phyloP scores from a whole-genome alignment of 345 rosid genomes.

The Gossypium sturtianum region DNA sequence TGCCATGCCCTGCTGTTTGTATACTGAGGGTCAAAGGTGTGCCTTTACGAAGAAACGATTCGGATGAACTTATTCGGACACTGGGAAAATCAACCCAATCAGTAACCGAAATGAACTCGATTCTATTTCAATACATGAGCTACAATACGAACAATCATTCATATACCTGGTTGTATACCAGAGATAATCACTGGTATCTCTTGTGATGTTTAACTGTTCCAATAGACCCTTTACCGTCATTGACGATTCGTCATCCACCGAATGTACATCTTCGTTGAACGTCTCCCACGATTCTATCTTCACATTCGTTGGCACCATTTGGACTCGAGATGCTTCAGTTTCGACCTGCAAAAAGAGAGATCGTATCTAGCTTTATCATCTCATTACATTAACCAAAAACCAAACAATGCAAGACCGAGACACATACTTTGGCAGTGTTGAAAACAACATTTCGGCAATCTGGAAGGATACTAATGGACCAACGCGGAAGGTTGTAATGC shows the following conservation, averaged over 20 bases:
- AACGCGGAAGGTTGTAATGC: constrained; percentile 65
- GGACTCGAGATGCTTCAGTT: constrained; percentile 23
- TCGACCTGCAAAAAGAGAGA: constrained; percentile 30
- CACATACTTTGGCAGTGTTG: constrained; percentile 72
- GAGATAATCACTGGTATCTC: constrained; percentile 60
- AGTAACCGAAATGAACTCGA: background rate
- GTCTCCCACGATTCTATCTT: constrained; percentile 38
- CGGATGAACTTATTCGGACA: constrained; percentile 37
- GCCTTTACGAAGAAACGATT: constrained; percentile 44
- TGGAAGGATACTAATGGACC: constrained; percentile 94
- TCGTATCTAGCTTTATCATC: background rate
- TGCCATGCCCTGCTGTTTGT: constrained; percentile 67
- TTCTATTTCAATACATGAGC: background rate
- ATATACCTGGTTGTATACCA: constrained; percentile 64
- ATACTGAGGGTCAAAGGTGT: constrained; percentile 45
- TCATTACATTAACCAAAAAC: constrained; percentile 1
- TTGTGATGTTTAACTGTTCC: constrained; percentile 60
- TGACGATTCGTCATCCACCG: constrained; percentile 30
- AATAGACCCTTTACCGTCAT: constrained; percentile 38
- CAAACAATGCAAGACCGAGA: background rate
- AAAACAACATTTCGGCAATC: constrained; percentile 59
- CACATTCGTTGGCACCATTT: constrained; percentile 36
- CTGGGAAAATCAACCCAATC: constrained; percentile 24
- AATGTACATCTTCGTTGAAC: constrained; percentile 45
- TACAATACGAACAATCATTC: background rate